phyloP scores from a whole-genome alignment of 208 protist species.

The Crithidia sp. region DNA sequence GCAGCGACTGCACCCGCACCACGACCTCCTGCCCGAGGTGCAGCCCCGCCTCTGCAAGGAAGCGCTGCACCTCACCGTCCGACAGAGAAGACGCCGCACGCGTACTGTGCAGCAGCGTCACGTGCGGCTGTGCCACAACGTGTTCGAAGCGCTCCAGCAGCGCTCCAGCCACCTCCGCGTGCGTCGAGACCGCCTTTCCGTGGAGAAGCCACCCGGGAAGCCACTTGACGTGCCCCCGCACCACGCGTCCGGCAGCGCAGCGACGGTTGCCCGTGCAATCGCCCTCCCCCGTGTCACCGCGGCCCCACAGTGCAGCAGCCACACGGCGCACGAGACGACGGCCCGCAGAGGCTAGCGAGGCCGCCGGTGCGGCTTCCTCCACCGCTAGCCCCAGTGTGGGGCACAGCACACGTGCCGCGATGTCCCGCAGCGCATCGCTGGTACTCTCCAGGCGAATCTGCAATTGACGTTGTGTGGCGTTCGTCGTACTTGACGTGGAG shows the following conservation, averaged over 20 bases:
- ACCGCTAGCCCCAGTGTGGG: background rate
- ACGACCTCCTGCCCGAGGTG: constrained; percentile 37
- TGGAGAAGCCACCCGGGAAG: constrained; percentile 75
- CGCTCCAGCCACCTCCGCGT: constrained; percentile 27
- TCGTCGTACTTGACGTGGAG: background rate
- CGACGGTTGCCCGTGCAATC: background rate
- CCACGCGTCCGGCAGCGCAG: constrained; percentile 9
- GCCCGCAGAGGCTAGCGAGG: background rate
- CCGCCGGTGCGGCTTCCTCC: background rate
- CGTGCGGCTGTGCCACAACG: constrained; percentile 42
- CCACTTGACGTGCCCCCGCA: constrained; percentile 72
- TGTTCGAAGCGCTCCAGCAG: constrained; percentile 63
- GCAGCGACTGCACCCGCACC: constrained; percentile 47
- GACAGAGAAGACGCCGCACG: background rate
- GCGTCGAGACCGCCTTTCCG: constrained; percentile 11
- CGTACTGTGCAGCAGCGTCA: constrained; percentile 60
- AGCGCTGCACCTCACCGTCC: constrained; percentile 11
- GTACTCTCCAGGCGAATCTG: constrained; percentile 27
- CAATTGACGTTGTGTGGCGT: background rate
- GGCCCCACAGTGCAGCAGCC: constrained; percentile 11
- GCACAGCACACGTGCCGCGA: constrained; percentile 15
- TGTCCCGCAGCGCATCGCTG: background rate
- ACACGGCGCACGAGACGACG: constrained; percentile 6
- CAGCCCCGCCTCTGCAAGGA: constrained; percentile 24
- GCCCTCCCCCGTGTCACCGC: no score